Evolutionary conservation across 768 basidiomycete genomes (phyloP).

Genomic region (Suillus clintonianus): DNA sequence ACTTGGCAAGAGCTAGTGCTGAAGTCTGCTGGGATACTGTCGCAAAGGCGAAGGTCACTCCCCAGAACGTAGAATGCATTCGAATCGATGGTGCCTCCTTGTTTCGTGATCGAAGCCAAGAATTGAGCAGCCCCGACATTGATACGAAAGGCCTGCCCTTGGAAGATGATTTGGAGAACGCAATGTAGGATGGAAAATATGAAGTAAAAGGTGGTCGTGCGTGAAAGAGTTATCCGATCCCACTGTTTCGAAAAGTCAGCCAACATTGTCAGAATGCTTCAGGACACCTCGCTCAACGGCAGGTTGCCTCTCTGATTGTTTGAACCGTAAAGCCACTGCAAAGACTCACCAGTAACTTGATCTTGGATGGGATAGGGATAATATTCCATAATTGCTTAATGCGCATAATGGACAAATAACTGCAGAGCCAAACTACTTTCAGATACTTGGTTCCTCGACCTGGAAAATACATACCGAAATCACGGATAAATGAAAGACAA

Average conservation of each 20-base stretch:
- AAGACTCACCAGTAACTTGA: constrained; percentile 50
- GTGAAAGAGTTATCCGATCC: constrained; percentile 69
- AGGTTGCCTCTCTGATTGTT: not conserved
- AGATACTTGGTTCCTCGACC: not conserved
- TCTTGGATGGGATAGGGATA: constrained; percentile 39
- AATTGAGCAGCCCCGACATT: constrained; percentile 60
- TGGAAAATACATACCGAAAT: constrained; percentile 4
- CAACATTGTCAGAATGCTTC: not conserved
- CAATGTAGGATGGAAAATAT: constrained; percentile 68
- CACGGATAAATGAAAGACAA: constrained; percentile 30
- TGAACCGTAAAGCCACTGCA: not conserved
- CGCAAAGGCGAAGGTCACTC: constrained; percentile 58
- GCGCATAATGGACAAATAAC: constrained; percentile 34
- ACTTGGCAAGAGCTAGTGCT: constrained; percentile 45
- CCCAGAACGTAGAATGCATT: constrained; percentile 48
- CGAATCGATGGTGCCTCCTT: constrained; percentile 48
- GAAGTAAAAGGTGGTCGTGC: constrained; percentile 66
- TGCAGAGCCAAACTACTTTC: not conserved
- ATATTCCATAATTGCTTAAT: constrained; percentile 39
- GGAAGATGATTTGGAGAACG: constrained; percentile 65
- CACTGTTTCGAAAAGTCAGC: constrained; percentile 43
- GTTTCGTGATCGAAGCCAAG: constrained; percentile 49
- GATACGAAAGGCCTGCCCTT: constrained; percentile 64
- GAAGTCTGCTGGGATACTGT: constrained; percentile 44
- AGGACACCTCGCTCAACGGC: not conserved